Evolutionary conservation across 1,139 yeast genomes (phyloP).

Genomic region (Yamadazyma diddensiae): DNA sequence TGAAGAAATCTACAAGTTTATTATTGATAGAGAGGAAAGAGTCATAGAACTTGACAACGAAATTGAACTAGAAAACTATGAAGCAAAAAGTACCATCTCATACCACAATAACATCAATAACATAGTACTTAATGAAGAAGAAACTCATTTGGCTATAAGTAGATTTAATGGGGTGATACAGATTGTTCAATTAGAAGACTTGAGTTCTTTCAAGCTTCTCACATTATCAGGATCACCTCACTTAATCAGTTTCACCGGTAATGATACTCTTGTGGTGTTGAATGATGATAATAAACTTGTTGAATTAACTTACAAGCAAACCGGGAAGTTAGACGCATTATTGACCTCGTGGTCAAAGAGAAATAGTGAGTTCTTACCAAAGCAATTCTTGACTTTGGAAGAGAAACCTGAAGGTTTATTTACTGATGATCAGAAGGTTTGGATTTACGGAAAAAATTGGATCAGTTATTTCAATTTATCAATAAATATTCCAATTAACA

Average conservation of each 20-base stretch:
- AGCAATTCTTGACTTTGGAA: constrained; percentile 52
- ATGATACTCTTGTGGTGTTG: constrained; percentile 56
- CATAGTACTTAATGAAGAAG: constrained; percentile 45
- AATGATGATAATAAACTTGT: constrained; percentile 73
- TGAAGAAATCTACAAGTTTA: constrained; percentile 57
- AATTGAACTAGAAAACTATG: constrained; percentile 29
- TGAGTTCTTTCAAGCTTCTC: constrained; percentile 48
- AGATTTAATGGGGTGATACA: constrained; percentile 69
- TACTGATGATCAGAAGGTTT: constrained; percentile 40
- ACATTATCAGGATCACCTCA: constrained; percentile 43
- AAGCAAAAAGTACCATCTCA: constrained; percentile 24
- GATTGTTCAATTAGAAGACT: constrained; percentile 30
- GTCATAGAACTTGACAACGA: constrained; percentile 38
- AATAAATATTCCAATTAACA: constrained; percentile 52
- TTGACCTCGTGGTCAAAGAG: constrained; percentile 78
- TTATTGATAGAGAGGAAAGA: constrained; percentile 27
- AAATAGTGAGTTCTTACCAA: constrained; percentile 74
- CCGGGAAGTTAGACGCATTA: constrained; percentile 21
- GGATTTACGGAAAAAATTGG: constrained; percentile 93
- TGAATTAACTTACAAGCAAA: constrained; percentile 48
- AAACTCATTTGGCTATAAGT: constrained; percentile 37
- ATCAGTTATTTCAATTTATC: constrained; percentile 68
- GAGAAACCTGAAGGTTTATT: constrained; percentile 80
- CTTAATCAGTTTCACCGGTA: constrained; percentile 53
- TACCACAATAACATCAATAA: constrained; percentile 48